Evolutionary conservation across 371 early-diverging fungal species (phyloP).

Genomic region (Lichtheimia corymbifera): DNA sequence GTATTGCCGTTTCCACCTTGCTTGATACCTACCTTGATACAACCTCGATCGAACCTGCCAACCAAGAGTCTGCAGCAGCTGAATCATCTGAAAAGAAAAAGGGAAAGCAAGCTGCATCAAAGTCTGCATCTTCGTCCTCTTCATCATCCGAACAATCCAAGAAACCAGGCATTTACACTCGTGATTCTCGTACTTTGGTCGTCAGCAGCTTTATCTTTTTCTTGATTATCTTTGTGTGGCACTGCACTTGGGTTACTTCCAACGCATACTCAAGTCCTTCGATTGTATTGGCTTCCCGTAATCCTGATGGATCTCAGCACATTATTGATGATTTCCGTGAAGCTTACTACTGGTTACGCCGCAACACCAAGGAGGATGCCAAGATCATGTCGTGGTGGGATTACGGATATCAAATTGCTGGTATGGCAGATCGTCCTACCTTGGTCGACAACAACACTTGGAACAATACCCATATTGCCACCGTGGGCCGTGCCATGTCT

Average conservation of each 20-base stretch:
- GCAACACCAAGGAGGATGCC: conserved; percentile 92
- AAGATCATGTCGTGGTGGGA: conserved; percentile 99
- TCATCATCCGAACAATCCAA: conserved; percentile 16
- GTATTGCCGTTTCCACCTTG: conserved; percentile 86
- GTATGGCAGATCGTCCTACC: conserved; percentile 96
- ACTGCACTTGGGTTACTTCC: conserved; percentile 98
- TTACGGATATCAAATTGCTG: conserved; percentile 99
- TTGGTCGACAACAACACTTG: conserved; percentile 99
- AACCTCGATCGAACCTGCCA: conserved; percentile 22
- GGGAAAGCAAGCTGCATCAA: conserved; percentile 5
- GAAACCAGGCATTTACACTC: conserved; percentile 39
- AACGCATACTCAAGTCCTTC: conserved; percentile 98
- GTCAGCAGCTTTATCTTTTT: conserved; percentile 62
- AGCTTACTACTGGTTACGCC: conserved; percentile 98
- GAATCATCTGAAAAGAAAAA: conserved; percentile 19
- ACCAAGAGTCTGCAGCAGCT: conserved; percentile 7
- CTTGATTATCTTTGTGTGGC: conserved; percentile 87
- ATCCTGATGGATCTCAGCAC: conserved; percentile 82
- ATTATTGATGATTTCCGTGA: conserved; percentile 99
- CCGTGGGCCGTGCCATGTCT: conserved; percentile 96
- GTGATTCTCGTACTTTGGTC: conserved; percentile 50
- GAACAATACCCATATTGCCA: conserved; percentile 99
- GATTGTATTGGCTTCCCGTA: conserved; percentile 92
- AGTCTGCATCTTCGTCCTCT: background rate
- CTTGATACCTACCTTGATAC: conserved; percentile 75